Base-by-base conservation (phyloP, 176 grass and related monocot genomes). In the Calamus simplicifolius region DNA sequence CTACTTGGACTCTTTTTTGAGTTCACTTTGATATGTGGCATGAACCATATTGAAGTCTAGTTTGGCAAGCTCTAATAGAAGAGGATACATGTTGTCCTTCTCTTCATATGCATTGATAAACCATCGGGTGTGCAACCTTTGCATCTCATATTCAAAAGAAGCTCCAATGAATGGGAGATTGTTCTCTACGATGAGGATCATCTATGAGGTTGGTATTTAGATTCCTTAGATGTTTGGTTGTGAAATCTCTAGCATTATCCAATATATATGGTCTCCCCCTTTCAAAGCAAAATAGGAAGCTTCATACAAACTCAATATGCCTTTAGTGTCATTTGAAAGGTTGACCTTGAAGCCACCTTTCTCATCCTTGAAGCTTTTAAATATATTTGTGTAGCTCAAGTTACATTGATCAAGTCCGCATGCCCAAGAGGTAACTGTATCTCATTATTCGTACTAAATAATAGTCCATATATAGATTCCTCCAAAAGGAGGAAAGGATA, bases 41-140 rank as follows among this genome's bases (percentile, higher is more conserved):
- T 88, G 85, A 25, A 79, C 70, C 0, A 6, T 58, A 18, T 83
- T 75, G 65, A 83, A 88, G 16, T 83, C 75, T 16, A 73, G 21
- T 23, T 48, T 73, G 0, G 79, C 85, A 0, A 88, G 78, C 16
- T 72, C 18, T 3, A 83, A 17, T 16, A 88, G 17, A 35, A 57
- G 1, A 0, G 71, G 75, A 1, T 72, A 23, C 5, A 71, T 31
- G 10, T 19, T 28, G 0, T 3, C 5, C 16, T 12, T 59, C 57
- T 31, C 75, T 27, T 70, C 52, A 23, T 73, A 88, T 17, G 75
- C 54, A 23, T 76, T 71, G 3, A 83, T 76, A 57, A 57, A 80
- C 70, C 66, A 48, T 62, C 56, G 78, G n/a, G 80, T 18, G 8
- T 77, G 65, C 6, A 87, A 53, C 48, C 56, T 73, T 6, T 64